Evolutionary conservation across 768 basidiomycete genomes (phyloP), one percentile per base, ranked within the genome.

Genomic region (Sarcodon aspratus): DNA sequence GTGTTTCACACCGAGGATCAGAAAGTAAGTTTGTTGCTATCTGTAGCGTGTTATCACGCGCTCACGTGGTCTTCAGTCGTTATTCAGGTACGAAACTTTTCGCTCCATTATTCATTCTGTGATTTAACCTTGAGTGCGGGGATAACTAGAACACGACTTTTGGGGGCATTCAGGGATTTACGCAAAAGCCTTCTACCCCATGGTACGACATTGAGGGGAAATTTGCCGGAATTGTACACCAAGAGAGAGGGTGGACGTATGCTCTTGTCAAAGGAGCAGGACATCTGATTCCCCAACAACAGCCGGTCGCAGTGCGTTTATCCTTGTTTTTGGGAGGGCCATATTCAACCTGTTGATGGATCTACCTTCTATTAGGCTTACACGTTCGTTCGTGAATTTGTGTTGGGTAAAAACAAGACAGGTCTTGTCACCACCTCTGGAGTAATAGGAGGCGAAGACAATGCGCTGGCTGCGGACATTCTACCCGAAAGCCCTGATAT

Each of bases 81-180:
- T 9, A 81, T 82, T 21, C 79, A 80, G 61, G 78, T 75, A 37
- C n/a, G n/a, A n/a, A n/a, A 37, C 35, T 37, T 7, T 9, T 4
- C 32, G 18, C 6, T 12, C 31, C 9, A 21, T 32, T 31, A 10
- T 9, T 55, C 35, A n/a, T n/a, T n/a, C 21, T n/a, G 32, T 38
- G 18, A 9, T 9, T 3, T 36, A 32, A 9, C 44, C 1, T n/a
- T 21, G 15, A 21, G 36, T 4, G 31, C 37, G 10, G 9, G n/a
- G 15, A 31, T 9, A 9, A 36, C 34, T n/a, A 85, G 80, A 88
- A 88, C 55, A 85, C 83, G 21, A 85, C 85, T 0, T 88, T 86
- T 54, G 84, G 82, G 21, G 85, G 82, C 6, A 78, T 80, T 38
- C 81, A 78, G 62, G 85, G 85, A 3, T 88, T 88, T 60, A 78